A percentile compares a stretch with the other conserved stretches of the same genome.
These are phyloP conservation scores for Usnea hakonensis DNA, from an alignment of 495 filamentous ascomycete species.

Conservation along the genomic window DNA sequence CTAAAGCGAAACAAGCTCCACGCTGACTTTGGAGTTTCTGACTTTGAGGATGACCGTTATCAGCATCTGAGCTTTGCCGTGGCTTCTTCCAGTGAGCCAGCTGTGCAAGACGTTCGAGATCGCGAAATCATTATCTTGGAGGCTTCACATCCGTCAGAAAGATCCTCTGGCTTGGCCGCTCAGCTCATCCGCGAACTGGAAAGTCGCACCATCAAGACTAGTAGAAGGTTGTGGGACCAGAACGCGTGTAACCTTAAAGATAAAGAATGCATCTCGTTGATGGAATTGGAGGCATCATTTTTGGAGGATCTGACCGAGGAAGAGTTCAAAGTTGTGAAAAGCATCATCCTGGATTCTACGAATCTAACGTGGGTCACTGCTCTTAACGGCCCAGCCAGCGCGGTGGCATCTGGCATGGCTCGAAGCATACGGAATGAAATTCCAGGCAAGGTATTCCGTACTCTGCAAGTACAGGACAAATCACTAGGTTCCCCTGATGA, in stretches of 20 bases:
- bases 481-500: slow-evolving; percentile 18
- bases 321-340: slow-evolving; percentile 28
- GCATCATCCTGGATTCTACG: slow-evolving; percentile 26
- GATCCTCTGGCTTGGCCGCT: neutral
- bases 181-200: neutral
- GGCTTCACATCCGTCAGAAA: slow-evolving; percentile 6
- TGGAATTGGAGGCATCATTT: slow-evolving; percentile 32
- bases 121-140: slow-evolving; percentile 28
- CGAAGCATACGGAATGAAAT: slow-evolving; percentile 17
- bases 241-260: neutral
- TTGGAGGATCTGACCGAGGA: slow-evolving; percentile 28
- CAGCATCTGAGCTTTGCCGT: slow-evolving; percentile 4
- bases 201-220: neutral
- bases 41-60: neutral
- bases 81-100: neutral
- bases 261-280: slow-evolving; percentile 24
- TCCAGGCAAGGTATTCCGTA: slow-evolving; percentile 6
- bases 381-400: slow-evolving; percentile 19
- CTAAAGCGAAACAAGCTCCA: slow-evolving; percentile 9
- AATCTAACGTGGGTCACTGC: slow-evolving; percentile 35
- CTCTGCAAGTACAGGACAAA: slow-evolving; percentile 23
- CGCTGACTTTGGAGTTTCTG: slow-evolving; percentile 1
- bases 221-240: neutral
- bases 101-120: neutral
- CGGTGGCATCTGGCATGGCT: slow-evolving; percentile 7